Evolutionary conservation across 495 filamentous ascomycete genomes (phyloP).

Genomic region (Hyaloscypha bicolor): DNA sequence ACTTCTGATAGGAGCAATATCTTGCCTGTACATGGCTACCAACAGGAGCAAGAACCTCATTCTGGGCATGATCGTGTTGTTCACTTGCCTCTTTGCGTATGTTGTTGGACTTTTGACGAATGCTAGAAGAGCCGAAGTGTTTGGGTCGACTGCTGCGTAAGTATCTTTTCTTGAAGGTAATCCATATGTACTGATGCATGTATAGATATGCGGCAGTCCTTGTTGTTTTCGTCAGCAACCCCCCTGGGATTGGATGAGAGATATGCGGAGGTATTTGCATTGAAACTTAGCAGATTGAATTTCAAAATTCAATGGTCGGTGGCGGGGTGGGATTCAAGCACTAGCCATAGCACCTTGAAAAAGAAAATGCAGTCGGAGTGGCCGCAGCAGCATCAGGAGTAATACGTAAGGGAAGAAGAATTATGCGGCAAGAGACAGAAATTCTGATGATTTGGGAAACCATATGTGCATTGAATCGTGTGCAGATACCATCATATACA

Average conservation of each 20-base stretch:
- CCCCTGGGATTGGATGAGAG: neutral
- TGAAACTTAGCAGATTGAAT: too few species aligned
- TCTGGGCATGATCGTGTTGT: slow-evolving; percentile 2
- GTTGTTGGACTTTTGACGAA: slow-evolving; percentile 27
- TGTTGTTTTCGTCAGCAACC: slow-evolving; percentile 13
- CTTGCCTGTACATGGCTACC: slow-evolving; percentile 21
- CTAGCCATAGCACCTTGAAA: too few species aligned
- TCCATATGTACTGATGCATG: too few species aligned
- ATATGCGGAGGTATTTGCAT: too few species aligned
- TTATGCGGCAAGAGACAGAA: too few species aligned
- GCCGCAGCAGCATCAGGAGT: too few species aligned
- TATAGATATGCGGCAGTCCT: slow-evolving; percentile 24
- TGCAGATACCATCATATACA: slow-evolving; percentile 5
- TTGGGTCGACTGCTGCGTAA: slow-evolving; percentile 32
- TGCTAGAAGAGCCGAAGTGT: slow-evolving; percentile 30
- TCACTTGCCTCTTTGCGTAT: slow-evolving; percentile 18
- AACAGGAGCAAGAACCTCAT: slow-evolving; percentile 13
- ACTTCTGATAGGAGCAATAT: slow-evolving; percentile 34
- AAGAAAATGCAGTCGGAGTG: too few species aligned
- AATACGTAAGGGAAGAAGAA: too few species aligned
- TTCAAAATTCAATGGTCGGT: too few species aligned
- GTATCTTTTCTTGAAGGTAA: too few species aligned
- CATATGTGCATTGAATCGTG: slow-evolving; percentile 6
- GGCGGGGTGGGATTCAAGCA: too few species aligned
- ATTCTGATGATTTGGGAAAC: neutral